Conservation (phyloP, 345 rosid species). For the Aquilaria yunnanensis region DNA sequence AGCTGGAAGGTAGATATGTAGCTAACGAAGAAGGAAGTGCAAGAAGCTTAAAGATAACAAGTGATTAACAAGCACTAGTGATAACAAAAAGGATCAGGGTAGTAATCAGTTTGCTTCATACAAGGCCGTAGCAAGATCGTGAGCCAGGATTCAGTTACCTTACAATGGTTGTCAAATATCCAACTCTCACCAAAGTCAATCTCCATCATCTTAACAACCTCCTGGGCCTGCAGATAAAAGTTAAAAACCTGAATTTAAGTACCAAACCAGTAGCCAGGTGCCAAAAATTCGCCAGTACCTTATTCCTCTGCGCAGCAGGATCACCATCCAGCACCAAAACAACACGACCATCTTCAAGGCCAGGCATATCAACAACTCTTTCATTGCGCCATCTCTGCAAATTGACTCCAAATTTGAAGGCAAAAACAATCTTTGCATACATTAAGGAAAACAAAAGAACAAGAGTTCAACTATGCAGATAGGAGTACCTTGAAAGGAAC, state of each 20-base stretch:
- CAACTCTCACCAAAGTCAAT: slow-evolving; percentile 71
- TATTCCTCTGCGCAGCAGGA: slow-evolving; percentile 49
- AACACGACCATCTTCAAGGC: slow-evolving; percentile 32
- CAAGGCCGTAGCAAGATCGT: neutral
- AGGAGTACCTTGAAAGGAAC: slow-evolving; percentile 62
- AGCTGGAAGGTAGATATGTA: too few species aligned
- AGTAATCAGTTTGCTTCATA: too few species aligned
- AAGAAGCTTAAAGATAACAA: too few species aligned
- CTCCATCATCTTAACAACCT: slow-evolving; percentile 79
- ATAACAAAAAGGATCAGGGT: too few species aligned
- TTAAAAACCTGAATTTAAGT: slow-evolving; percentile 4
- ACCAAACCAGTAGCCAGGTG: neutral
- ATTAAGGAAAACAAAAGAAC: neutral
- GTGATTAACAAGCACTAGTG: too few species aligned
- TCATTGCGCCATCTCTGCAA: slow-evolving; percentile 63
- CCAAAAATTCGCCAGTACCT: slow-evolving; percentile 31
- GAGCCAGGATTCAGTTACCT: slow-evolving; percentile 30
- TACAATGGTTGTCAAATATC: slow-evolving; percentile 68
- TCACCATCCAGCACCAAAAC: slow-evolving; percentile 50
- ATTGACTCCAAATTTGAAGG: neutral
- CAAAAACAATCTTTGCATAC: slow-evolving; percentile 5
- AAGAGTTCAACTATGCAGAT: neutral
- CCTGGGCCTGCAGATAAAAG: slow-evolving; percentile 48
- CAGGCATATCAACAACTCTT: slow-evolving; percentile 38
- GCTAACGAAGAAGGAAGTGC: too few species aligned